These are phyloP conservation scores for Prunus mume DNA, from an alignment of 306 rosid species.

Conservation along the genomic window DNA sequence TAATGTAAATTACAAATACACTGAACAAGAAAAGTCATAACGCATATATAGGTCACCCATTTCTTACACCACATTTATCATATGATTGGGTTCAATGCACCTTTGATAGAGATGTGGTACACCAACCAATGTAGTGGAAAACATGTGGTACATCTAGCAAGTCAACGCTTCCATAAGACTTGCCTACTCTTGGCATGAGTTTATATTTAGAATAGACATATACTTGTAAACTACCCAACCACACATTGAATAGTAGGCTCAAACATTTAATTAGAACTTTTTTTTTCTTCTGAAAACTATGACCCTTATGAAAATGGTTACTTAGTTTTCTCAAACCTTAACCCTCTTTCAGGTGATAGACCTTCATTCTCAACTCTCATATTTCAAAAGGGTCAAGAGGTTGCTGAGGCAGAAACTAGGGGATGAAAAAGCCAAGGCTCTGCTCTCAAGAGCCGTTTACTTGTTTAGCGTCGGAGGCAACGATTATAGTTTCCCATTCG, in stretches of 20 bases:
- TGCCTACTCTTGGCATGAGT: neutral
- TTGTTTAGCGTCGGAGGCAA: conserved; percentile 31
- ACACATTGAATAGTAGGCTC: neutral
- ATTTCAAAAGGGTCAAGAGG: conserved; percentile 24
- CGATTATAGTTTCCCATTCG: conserved; percentile 16
- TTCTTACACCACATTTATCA: neutral
- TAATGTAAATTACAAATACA: neutral
- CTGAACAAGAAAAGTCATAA: neutral
- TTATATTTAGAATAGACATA: neutral
- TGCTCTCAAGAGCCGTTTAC: conserved; percentile 33
- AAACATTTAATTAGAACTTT: too few species aligned
- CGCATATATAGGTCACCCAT: neutral
- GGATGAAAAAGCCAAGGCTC: conserved; percentile 13
- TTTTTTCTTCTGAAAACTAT: neutral
- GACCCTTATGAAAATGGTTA: neutral
- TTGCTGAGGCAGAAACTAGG: conserved; percentile 18
- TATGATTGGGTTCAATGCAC: too few species aligned
- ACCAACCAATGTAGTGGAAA: neutral
- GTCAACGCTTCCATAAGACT: neutral
- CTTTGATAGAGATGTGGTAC: neutral
- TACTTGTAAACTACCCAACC: neutral
- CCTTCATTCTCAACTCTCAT: conserved; percentile 25
- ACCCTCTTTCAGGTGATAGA: conserved; percentile 28
- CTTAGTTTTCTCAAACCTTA: neutral
- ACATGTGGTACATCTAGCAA: neutral